phyloP scores from a whole-genome alignment of 352 stramenopile species.

The Phytophthora sojae region DNA sequence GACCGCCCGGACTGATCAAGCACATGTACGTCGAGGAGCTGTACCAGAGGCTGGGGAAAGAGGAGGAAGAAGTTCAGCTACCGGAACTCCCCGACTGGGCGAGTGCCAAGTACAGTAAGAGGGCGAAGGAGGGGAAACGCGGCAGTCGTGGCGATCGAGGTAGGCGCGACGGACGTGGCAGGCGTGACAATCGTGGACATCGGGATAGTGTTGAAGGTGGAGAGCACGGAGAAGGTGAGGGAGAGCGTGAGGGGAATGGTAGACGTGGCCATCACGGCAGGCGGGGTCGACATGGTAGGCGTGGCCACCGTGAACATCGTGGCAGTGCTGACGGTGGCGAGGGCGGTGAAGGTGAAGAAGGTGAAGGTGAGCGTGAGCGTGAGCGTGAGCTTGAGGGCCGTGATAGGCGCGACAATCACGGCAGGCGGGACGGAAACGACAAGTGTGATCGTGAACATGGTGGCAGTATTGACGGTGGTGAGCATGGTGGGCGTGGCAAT shows the following conservation, averaged over 20 bases:
- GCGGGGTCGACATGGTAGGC: not conserved
- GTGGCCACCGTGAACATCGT: no score
- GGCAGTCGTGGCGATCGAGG: not conserved
- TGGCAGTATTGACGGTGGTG: not conserved
- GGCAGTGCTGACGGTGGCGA: not conserved
- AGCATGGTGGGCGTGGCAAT: not conserved
- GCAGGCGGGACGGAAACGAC: not conserved
- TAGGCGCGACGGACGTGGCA: not conserved
- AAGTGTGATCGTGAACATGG: not conserved
- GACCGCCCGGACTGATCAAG: conserved; percentile 82
- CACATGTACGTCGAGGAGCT: conserved; percentile 86
- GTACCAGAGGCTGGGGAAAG: conserved; percentile 52
- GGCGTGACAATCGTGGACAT: conserved; percentile 1
- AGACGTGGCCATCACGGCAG: not conserved
- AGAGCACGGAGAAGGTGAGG: not conserved
- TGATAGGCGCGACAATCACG: not conserved
- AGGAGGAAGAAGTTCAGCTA: conserved; percentile 48
- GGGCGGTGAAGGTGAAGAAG: not conserved
- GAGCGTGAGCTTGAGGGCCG: not conserved
- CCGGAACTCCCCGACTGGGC: conserved; percentile 74
- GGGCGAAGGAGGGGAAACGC: conserved; percentile 14
- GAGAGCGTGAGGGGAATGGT: not conserved
- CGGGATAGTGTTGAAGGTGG: not conserved
- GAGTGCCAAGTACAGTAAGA: conserved; percentile 67
- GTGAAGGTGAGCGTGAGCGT: no score